These are phyloP conservation scores for Raphanus hybrid DNA, from an alignment of 441 rosid species.

Conservation along the genomic window DNA sequence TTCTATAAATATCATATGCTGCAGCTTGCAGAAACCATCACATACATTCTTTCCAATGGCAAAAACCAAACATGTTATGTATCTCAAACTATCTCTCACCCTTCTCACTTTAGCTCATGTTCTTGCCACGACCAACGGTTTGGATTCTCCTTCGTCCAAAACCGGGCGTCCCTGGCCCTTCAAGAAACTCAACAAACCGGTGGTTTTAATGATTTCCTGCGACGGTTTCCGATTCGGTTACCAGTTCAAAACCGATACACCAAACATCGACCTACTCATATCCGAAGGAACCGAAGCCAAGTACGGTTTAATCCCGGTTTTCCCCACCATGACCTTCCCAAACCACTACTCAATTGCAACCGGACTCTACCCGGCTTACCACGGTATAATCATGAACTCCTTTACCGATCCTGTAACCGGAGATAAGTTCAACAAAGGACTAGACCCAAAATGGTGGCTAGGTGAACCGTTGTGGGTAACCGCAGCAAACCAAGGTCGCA, in stretches of 20 bases:
- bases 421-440: slow-evolving; percentile 64
- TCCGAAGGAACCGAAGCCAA: slow-evolving; percentile 84
- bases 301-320: slow-evolving; percentile 84
- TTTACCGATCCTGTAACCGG: slow-evolving; percentile 73
- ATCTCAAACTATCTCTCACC: slow-evolving; percentile 44
- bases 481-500: slow-evolving; percentile 73
- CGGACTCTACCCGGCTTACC: slow-evolving; percentile 88
- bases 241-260: slow-evolving; percentile 79
- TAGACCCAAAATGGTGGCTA: slow-evolving; percentile 91
- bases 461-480: slow-evolving; percentile 98
- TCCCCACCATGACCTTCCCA: slow-evolving; percentile 91
- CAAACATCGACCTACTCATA: slow-evolving; percentile 78
- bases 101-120: slow-evolving; percentile 44
- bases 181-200: slow-evolving; percentile 67
- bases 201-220: slow-evolving; percentile 75
- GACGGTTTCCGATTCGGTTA: slow-evolving; percentile 97
- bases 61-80: slow-evolving; percentile 7
- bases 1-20: slow-evolving; percentile 13
- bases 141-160: slow-evolving; percentile 16
- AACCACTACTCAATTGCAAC: slow-evolving; percentile 93
- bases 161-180: slow-evolving; percentile 49
- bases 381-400: slow-evolving; percentile 74
- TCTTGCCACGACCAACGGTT: slow-evolving; percentile 2
- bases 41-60: slow-evolving; percentile 17
- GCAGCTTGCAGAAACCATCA: slow-evolving; percentile 15